Evolutionary conservation across 805 yeast genomes (phyloP), one percentile per base, ranked within the genome.

Genomic region (Saccharomycopsis malanga): DNA sequence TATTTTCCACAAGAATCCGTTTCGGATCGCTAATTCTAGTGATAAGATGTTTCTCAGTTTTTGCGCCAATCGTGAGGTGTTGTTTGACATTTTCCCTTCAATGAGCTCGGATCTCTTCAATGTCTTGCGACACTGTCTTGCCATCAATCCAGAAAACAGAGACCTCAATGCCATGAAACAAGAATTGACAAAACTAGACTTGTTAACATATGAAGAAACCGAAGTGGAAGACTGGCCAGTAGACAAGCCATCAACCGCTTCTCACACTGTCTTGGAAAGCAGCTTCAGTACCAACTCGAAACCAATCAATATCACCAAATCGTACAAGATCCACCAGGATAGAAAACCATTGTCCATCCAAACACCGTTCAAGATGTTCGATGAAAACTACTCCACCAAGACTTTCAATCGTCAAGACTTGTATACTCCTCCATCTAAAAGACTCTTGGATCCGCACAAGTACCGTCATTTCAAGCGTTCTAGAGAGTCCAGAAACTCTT

Each of bases 41-140:
- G 77, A 71, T 53, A 74, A 70, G 39, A 55, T 65, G 20, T 72
- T 67, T 50, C 15, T 54, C 51, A 36, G 52, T 37, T 35, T 49
- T 39, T 24, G 54, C 10, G 76, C 83, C 29, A 85, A 86, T 58
- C 76, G 96, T 56, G 97, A 91, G 63, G 83, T 94, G 1, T 68
- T 91, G 40, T 88, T 87, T 65, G 98, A 91, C 65, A 84, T 88
- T 36, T 91, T 89, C 62, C 88, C 96, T 15, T 70, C 88, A 3
- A 82, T 91, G 87, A 78, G 93, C 44, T 79, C 77, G 44, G 96
- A 88, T 59, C 74, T 88, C 57, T 91, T 87, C 61, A 77, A 83
- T n/a, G 94, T 86, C 0, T 72, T 89, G 59, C 74, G 95, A 48
- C 76, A 77, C 54, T 73, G 84, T 52, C 70, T 91, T 47, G 82